These are phyloP conservation scores for Fusarium sp. DNA, from an alignment of 2,329 filamentous ascomycete species.

Conservation along the genomic window DNA sequence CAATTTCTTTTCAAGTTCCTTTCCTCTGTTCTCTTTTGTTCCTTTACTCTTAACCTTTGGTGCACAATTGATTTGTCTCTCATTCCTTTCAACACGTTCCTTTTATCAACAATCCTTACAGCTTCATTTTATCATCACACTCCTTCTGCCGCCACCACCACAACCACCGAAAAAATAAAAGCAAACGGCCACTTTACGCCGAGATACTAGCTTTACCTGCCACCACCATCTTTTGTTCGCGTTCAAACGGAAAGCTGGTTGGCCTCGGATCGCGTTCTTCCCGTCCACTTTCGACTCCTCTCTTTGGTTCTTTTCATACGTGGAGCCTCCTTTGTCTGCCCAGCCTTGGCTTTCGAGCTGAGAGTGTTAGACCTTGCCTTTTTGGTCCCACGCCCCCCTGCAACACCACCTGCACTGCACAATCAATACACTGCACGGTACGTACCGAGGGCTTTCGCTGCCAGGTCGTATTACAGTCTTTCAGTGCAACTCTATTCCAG, in stretches of 20 bases:
- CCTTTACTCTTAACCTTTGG: not conserved
- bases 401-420: not conserved
- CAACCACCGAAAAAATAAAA: not conserved
- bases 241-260: slow-evolving; percentile 5
- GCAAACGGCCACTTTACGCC: slow-evolving; percentile 16
- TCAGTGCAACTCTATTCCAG: slow-evolving; percentile 23
- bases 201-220: slow-evolving; percentile 13
- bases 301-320: slow-evolving; percentile 21
- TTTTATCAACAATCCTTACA: slow-evolving; percentile 12
- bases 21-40: slow-evolving; percentile 18
- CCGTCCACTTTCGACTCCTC: slow-evolving; percentile 26
- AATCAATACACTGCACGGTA: slow-evolving; percentile 17
- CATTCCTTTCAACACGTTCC: slow-evolving; percentile 34
- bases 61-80: slow-evolving; percentile 34
- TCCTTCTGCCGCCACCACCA: not conserved
- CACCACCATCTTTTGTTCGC: slow-evolving; percentile 14
- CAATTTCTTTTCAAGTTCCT: slow-evolving; percentile 28
- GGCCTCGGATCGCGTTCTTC: slow-evolving; percentile 24
- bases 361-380: slow-evolving; percentile 19
- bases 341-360: slow-evolving; percentile 37
- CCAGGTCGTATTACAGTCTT: slow-evolving; percentile 24
- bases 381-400: slow-evolving; percentile 28
- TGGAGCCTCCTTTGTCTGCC: slow-evolving; percentile 35
- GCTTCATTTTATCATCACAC: not conserved
- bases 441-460: slow-evolving; percentile 20